phyloP scores from a whole-genome alignment of 2,329 filamentous ascomycete species.

The Fusarium buxicola region DNA sequence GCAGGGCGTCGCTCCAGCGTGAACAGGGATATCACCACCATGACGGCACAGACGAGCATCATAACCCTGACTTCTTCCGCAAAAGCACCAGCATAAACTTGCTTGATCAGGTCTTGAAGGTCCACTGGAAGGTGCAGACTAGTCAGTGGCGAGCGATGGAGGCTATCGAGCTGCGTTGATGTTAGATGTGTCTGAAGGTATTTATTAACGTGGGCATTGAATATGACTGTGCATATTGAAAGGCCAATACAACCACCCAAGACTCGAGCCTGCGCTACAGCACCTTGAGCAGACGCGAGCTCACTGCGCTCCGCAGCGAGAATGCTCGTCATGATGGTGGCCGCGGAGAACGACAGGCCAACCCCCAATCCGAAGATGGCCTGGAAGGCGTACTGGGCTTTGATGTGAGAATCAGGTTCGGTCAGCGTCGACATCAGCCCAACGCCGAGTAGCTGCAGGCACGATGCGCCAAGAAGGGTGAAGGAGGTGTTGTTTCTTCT shows the following conservation, averaged over 20 bases:
- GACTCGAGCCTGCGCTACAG: slow-evolving; percentile 69
- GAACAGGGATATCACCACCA: slow-evolving; percentile 58
- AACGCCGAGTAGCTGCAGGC: slow-evolving; percentile 64
- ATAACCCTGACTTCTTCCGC: slow-evolving; percentile 60
- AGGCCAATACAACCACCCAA: slow-evolving; percentile 70
- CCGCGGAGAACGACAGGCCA: slow-evolving; percentile 67
- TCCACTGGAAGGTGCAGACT: slow-evolving; percentile 50
- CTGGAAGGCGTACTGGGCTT: slow-evolving; percentile 65
- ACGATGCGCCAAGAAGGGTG: slow-evolving; percentile 61
- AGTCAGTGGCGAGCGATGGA: slow-evolving; percentile 59
- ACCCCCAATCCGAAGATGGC: slow-evolving; percentile 69
- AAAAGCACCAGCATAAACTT: slow-evolving; percentile 60
- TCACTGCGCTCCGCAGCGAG: slow-evolving; percentile 60
- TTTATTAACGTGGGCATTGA: slow-evolving; percentile 59
- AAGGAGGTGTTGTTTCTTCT: slow-evolving; percentile 65
- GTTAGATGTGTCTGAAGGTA: slow-evolving; percentile 53
- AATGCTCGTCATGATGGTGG: slow-evolving; percentile 68
- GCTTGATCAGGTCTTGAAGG: slow-evolving; percentile 51
- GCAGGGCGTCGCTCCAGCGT: slow-evolving; percentile 58
- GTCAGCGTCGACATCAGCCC: slow-evolving; percentile 61
- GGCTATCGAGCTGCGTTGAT: slow-evolving; percentile 52
- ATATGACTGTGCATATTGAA: slow-evolving; percentile 68
- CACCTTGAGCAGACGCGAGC: slow-evolving; percentile 68
- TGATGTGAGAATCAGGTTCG: slow-evolving; percentile 48
- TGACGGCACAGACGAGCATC: slow-evolving; percentile 57